Evolutionary conservation across 1,284 basidiomycete genomes (phyloP).

Genomic region (Marasmius oreades): DNA sequence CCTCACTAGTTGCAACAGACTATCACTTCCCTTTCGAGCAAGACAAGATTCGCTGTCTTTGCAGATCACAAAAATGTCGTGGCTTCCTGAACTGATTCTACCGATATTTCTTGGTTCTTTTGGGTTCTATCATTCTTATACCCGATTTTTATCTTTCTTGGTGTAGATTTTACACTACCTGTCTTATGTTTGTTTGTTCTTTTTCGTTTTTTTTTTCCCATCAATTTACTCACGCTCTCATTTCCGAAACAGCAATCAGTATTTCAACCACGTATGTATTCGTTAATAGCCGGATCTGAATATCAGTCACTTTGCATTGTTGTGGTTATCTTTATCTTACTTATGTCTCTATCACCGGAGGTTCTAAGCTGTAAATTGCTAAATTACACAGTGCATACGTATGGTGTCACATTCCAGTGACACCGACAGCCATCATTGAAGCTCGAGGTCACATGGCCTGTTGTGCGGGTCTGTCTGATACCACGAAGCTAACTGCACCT

Average conservation of each 20-base stretch:
- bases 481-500: not conserved
- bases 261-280: not conserved
- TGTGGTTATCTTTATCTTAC: too few species aligned
- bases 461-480: not conserved
- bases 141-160: not conserved
- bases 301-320: not conserved
- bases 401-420: too few species aligned
- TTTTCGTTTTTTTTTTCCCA: not conserved
- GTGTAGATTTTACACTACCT: not conserved
- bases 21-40: constrained; percentile 93
- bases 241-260: not conserved
- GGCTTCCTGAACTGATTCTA: constrained; percentile 76
- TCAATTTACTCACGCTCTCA: not conserved
- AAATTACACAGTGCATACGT: too few species aligned
- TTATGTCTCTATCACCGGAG: too few species aligned
- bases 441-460: not conserved
- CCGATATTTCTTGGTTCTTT: not conserved
- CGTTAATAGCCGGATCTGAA: not conserved
- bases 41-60: constrained; percentile 89
- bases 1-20: constrained; percentile 42
- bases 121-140: not conserved
- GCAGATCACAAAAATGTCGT: constrained; percentile 83
- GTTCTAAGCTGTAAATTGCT: too few species aligned
- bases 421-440: too few species aligned
- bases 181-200: not conserved